These are phyloP conservation scores for Amphirosellinia nigrospora DNA, from an alignment of 495 filamentous ascomycete genomes.

Conservation along the genomic window DNA sequence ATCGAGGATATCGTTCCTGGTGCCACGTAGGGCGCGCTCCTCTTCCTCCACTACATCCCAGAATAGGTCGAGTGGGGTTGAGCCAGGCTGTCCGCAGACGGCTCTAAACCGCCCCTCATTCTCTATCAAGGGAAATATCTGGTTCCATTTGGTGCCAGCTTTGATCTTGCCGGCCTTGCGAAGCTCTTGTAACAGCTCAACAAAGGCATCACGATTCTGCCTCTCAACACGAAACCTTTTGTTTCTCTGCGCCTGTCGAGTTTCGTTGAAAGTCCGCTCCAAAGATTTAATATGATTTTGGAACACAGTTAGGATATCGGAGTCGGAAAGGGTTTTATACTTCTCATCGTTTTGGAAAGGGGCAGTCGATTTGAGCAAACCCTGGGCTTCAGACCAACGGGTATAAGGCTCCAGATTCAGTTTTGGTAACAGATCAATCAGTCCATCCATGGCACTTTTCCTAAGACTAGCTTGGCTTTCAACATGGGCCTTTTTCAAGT, in stretches of 20 bases:
- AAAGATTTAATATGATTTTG: constrained; percentile 93
- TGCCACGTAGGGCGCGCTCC: constrained; percentile 78
- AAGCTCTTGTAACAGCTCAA: constrained; percentile 74
- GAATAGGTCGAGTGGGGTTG: constrained; percentile 90
- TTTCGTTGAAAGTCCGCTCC: constrained; percentile 88
- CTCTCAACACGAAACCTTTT: constrained; percentile 80
- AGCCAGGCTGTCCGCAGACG: constrained; percentile 86
- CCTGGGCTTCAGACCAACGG: constrained; percentile 90
- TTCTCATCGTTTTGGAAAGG: constrained; percentile 84
- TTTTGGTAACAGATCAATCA: constrained; percentile 80
- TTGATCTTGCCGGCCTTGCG: constrained; percentile 82
- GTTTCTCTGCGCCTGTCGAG: constrained; percentile 83
- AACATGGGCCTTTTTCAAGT: constrained; percentile 77
- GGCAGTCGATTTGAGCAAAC: constrained; percentile 77
- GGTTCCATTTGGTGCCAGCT: constrained; percentile 87
- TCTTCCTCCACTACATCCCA: constrained; percentile 97
- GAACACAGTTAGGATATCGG: constrained; percentile 90
- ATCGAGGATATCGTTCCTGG: constrained; percentile 85
- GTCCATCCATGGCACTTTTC: constrained; percentile 84
- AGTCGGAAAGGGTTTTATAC: constrained; percentile 85
- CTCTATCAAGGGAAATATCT: constrained; percentile 77
- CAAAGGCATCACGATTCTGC: constrained; percentile 81
- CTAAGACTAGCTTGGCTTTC: constrained; percentile 74
- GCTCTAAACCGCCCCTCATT: constrained; percentile 83
- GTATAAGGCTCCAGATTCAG: constrained; percentile 91